Percentiles rank a stretch among this genome's conserved stretches.
phyloP scores from a whole-genome alignment of 192 early-diverging fungal genomes.

The Oehlia diaphana region DNA sequence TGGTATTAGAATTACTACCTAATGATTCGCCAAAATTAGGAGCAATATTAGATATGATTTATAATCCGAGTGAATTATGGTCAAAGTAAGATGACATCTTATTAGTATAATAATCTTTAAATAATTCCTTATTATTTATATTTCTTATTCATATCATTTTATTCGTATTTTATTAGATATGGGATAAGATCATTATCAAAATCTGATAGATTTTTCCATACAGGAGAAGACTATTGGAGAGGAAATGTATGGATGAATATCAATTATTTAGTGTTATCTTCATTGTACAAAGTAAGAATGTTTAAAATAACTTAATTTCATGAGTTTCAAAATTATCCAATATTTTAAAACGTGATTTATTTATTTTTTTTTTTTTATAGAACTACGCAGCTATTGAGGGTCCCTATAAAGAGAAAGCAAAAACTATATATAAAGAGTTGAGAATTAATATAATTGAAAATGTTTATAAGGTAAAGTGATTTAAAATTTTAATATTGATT shows the following conservation, averaged over 20 bases:
- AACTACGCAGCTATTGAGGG: constrained; percentile 60
- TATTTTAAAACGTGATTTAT: too few relatives aligned
- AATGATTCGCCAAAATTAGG: constrained; percentile 68
- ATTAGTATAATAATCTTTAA: too few relatives aligned
- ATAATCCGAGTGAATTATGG: constrained; percentile 81
- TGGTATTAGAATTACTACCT: constrained; percentile 73
- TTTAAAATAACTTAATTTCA: too few relatives aligned
- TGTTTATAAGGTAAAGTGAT: constrained; percentile 58
- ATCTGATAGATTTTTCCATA: constrained; percentile 63
- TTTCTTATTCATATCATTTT: neutral
- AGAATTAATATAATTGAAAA: constrained; percentile 76
- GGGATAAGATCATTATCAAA: constrained; percentile 70
- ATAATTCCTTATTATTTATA: neutral
- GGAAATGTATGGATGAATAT: constrained; percentile 93
- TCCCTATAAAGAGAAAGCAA: constrained; percentile 67
- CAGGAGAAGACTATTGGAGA: constrained; percentile 93
- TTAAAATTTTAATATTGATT: neutral
- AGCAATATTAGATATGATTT: constrained; percentile 74
- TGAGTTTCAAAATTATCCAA: too few relatives aligned
- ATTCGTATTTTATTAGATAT: constrained; percentile 3
- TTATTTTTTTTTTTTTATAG: constrained; percentile 4
- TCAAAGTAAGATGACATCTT: constrained; percentile 46
- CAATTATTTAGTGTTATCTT: constrained; percentile 79
- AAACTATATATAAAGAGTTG: constrained; percentile 71
- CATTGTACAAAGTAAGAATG: constrained; percentile 62